Percentiles rank a stretch among this genome's conserved stretches.
Conservation (phyloP, 139 green algal genomes). For the Chlamydomonas sphaeroides region DNA sequence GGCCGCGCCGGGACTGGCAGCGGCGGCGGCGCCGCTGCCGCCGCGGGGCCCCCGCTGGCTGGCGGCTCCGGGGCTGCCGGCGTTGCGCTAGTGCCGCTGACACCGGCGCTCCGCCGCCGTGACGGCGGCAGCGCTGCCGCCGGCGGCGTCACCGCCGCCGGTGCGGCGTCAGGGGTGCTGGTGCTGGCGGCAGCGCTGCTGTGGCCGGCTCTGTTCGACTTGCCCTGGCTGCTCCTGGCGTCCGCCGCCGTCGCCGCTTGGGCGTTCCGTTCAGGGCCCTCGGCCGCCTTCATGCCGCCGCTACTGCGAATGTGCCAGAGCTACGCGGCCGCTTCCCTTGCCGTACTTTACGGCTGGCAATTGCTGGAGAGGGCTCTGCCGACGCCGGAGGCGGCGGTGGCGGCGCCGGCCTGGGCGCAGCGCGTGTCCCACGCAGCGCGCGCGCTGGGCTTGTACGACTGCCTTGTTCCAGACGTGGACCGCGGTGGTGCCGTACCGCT, state of each 20-base stretch:
- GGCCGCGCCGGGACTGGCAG: neutral
- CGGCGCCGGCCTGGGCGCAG: neutral
- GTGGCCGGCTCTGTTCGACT: constrained; percentile 30
- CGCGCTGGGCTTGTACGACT: constrained; percentile 38
- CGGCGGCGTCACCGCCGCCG: neutral
- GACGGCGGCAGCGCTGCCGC: no score
- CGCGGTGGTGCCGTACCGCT: neutral
- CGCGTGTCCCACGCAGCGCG: neutral
- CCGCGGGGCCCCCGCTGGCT: neutral
- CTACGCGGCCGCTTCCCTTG: constrained; percentile 7
- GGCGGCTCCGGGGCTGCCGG: no score
- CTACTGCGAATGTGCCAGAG: constrained; percentile 23
- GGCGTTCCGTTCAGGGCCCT: neutral
- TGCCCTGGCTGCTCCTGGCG: constrained; percentile 20
- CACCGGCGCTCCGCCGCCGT: neutral
- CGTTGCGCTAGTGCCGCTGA: no score
- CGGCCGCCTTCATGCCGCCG: neutral
- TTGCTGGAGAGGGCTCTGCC: neutral
- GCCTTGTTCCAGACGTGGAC: neutral
- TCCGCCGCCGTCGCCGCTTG: neutral
- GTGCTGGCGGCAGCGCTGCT: neutral
- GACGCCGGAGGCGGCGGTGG: neutral
- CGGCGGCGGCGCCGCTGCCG: neutral
- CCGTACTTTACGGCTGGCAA: constrained; percentile 13
- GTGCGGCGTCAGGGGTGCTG: neutral